These are phyloP conservation scores for Sclerotinia borealis DNA, from an alignment of 2,329 filamentous ascomycete genomes.

Conservation along the genomic window DNA sequence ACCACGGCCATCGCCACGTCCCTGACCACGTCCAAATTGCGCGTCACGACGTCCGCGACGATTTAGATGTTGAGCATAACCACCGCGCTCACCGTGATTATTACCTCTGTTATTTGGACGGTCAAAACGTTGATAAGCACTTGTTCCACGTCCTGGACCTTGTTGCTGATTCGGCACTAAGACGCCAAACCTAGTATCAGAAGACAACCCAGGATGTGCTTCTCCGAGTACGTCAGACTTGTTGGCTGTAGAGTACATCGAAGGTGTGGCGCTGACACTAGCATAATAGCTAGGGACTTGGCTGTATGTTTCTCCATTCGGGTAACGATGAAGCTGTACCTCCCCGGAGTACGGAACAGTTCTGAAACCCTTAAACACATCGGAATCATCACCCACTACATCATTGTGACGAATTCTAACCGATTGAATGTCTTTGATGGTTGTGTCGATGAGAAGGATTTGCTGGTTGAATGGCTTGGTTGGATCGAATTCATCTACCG, in stretches of 20 bases:
- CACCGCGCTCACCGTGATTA: background rate
- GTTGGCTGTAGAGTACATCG: background rate
- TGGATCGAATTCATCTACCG: slow-evolving; percentile 18
- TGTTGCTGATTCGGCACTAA: background rate
- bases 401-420: slow-evolving; percentile 15
- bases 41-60: background rate
- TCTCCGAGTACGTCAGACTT: slow-evolving; percentile 3
- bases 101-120: background rate
- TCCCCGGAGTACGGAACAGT: slow-evolving; percentile 2
- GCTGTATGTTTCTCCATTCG: background rate
- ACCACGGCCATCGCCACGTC: background rate
- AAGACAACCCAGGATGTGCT: slow-evolving; percentile 3
- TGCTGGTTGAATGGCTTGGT: slow-evolving; percentile 20
- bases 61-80: background rate
- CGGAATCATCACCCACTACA: background rate
- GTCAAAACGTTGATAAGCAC: background rate
- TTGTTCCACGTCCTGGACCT: background rate
- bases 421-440: slow-evolving; percentile 19
- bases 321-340: background rate
- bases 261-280: background rate
- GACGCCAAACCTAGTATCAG: slow-evolving; percentile 6
- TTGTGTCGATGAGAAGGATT: slow-evolving; percentile 18
- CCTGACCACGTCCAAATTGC: background rate
- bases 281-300: slow-evolving; percentile 8
- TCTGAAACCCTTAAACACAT: slow-evolving; percentile 7